These are phyloP conservation scores for Fraxinus excelsior DNA, from an alignment of 257 asterid species.

Conservation along the genomic window DNA sequence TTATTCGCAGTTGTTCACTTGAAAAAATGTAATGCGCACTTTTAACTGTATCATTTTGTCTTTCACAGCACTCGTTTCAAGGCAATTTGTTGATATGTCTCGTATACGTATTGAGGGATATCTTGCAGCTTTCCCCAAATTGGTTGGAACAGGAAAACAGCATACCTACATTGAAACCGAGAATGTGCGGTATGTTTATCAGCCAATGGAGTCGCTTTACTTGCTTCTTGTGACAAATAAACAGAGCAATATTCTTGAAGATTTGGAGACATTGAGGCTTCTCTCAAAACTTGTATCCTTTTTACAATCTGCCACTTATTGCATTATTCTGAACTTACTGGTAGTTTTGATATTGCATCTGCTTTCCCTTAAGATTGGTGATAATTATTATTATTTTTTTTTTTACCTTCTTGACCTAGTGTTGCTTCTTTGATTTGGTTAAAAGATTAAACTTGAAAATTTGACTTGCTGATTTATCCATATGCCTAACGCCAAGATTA, in stretches of 20 bases:
- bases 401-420: slow-evolving; percentile 18
- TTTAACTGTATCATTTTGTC: slow-evolving; percentile 33
- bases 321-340: not conserved
- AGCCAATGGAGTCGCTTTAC: slow-evolving; percentile 85
- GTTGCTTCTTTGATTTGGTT: slow-evolving; percentile 25
- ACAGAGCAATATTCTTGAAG: slow-evolving; percentile 96
- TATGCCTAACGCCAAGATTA: not conserved
- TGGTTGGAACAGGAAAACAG: slow-evolving; percentile 89
- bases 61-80: slow-evolving; percentile 80
- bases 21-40: slow-evolving; percentile 11
- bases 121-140: slow-evolving; percentile 93
- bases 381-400: not conserved
- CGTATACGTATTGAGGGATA: slow-evolving; percentile 94
- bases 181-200: slow-evolving; percentile 92
- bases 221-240: slow-evolving; percentile 90
- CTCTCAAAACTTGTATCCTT: slow-evolving; percentile 93
- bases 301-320: slow-evolving; percentile 15
- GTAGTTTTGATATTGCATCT: slow-evolving; percentile 4
- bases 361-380: slow-evolving; percentile 14
- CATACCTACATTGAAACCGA: slow-evolving; percentile 94
- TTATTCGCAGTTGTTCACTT: not conserved
- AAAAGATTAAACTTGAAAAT: not conserved
- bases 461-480: slow-evolving; percentile 3
- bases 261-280: slow-evolving; percentile 85
- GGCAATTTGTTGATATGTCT: slow-evolving; percentile 97